A percentile compares a stretch with the other conserved stretches of the same genome.
Evolutionary conservation across 2,329 filamentous ascomycete species (phyloP).

Genomic region (Ophiosphaerella narmari): DNA sequence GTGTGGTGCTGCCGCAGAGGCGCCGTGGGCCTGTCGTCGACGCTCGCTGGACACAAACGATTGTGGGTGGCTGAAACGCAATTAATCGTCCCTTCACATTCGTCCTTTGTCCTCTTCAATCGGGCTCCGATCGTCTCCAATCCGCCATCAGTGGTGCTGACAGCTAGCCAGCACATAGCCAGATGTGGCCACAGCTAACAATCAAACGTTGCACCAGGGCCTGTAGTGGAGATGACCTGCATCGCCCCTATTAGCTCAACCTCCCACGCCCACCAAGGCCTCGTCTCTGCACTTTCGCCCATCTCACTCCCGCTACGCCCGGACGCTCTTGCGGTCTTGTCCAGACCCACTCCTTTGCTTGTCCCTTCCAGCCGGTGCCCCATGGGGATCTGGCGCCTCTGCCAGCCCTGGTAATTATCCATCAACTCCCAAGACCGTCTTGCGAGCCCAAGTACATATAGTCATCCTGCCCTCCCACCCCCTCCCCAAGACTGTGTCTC

Average conservation of each 20-base stretch:
- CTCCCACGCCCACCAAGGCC: background rate
- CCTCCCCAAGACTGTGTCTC: constrained; percentile 5
- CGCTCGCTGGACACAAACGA: background rate
- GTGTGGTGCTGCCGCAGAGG: constrained; percentile 8
- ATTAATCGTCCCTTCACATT: background rate
- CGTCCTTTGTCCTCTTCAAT: constrained; percentile 2
- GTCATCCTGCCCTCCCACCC: constrained; percentile 27
- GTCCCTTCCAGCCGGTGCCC: constrained; percentile 40
- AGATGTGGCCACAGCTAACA: no score
- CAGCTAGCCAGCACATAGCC: no score
- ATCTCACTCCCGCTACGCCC: constrained; percentile 28
- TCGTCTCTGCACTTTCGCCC: constrained; percentile 12
- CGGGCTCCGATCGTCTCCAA: background rate
- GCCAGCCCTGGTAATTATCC: constrained; percentile 22
- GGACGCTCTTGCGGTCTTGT: constrained; percentile 18
- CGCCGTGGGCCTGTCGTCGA: constrained; percentile 10
- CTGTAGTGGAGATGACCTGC: background rate
- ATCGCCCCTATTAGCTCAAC: background rate
- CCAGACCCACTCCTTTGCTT: constrained; percentile 24
- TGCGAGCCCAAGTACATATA: constrained; percentile 33
- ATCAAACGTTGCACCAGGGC: no score
- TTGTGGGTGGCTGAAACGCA: constrained; percentile 23
- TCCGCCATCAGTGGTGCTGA: background rate
- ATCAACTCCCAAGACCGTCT: constrained; percentile 8
- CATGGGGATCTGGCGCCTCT: constrained; percentile 38